Conservation (phyloP, 2,329 filamentous ascomycete genomes). For the Cladophialophora immunda region DNA sequence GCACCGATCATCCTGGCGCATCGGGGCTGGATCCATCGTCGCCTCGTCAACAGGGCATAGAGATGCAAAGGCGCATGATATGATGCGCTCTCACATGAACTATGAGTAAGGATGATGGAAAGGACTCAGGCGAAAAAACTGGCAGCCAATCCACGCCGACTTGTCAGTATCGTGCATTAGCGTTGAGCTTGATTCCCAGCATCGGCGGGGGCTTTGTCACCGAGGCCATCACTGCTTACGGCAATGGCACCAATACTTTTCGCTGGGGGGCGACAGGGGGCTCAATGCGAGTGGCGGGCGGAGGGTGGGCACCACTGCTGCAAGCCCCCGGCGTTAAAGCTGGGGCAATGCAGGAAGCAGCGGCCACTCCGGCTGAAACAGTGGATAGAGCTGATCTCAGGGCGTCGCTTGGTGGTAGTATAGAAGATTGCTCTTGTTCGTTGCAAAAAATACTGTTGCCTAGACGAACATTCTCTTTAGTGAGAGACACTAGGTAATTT, state of each 20-base stretch:
- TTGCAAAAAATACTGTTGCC: background rate
- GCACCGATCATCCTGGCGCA: background rate
- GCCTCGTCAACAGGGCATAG: no score
- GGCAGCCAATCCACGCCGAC: constrained; percentile 2
- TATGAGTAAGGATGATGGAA: background rate
- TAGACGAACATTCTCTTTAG: background rate
- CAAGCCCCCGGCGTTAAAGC: constrained; percentile 17
- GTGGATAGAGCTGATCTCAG: background rate
- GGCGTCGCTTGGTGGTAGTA: background rate
- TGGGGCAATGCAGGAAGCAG: background rate
- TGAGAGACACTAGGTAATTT: background rate
- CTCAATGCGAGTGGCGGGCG: background rate
- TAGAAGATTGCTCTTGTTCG: background rate
- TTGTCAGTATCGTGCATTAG: constrained; percentile 29
- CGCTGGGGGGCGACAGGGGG: background rate
- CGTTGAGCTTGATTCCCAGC: constrained; percentile 14
- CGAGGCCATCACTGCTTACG: background rate
- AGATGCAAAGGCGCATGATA: background rate
- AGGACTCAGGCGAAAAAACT: background rate
- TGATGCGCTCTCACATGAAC: no score
- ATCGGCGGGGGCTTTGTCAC: background rate
- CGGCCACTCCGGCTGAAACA: background rate
- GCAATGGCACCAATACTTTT: background rate
- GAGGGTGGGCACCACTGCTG: background rate
- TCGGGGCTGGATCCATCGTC: background rate